Conservation (phyloP, 2,329 filamentous ascomycete species). For the Penicillium sp. region DNA sequence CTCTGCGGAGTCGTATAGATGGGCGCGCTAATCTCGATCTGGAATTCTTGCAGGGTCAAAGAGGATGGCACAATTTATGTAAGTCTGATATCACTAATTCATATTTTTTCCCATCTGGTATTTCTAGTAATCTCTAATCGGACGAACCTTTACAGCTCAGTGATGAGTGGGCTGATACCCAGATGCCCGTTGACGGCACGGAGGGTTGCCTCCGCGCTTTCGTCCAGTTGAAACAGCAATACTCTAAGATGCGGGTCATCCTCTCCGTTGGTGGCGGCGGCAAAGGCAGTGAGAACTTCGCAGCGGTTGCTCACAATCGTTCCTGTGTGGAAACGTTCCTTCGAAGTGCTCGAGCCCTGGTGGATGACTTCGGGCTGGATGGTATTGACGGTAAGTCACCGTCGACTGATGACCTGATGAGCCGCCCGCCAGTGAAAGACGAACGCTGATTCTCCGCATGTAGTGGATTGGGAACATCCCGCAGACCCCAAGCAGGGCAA, state of each 20-base stretch:
- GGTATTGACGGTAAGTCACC: constrained; percentile 71
- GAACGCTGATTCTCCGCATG: constrained; percentile 1
- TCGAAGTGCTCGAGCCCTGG: constrained; percentile 65
- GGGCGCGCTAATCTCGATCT: constrained; percentile 30
- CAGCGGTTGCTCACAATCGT: constrained; percentile 65
- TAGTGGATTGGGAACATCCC: constrained; percentile 83
- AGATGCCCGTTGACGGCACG: constrained; percentile 72
- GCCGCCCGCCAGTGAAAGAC: neutral
- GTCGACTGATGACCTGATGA: neutral
- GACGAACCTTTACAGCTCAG: constrained; percentile 60
- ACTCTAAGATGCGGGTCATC: constrained; percentile 73
- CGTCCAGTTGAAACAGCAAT: constrained; percentile 70
- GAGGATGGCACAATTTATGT: constrained; percentile 76
- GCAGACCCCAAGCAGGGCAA: constrained; percentile 66
- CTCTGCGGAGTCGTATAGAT: constrained; percentile 19
- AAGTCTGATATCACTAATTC: constrained; percentile 40
- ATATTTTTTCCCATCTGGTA: neutral
- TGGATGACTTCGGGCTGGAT: constrained; percentile 72
- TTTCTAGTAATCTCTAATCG: constrained; percentile 10
- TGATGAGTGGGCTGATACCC: constrained; percentile 76
- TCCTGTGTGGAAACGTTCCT: constrained; percentile 70
- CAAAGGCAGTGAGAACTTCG: constrained; percentile 67
- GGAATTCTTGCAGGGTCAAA: constrained; percentile 58
- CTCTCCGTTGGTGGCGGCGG: constrained; percentile 74
- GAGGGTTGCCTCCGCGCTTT: constrained; percentile 74